Base-by-base conservation (phyloP, 371 early-diverging fungal species). In the Capniomyces stellatus region DNA sequence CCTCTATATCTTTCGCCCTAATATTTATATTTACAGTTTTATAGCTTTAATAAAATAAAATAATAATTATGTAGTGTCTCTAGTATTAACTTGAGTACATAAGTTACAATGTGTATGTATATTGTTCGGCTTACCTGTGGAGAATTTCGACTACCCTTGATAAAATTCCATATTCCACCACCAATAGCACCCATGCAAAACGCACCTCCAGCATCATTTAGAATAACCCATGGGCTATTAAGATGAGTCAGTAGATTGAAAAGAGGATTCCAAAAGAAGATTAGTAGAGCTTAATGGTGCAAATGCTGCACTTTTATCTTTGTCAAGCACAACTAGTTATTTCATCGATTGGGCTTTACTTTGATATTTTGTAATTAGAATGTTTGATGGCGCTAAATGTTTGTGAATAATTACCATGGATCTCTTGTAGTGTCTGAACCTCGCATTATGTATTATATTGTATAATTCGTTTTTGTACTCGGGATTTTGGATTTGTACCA, bases 161-260 rank as follows among this genome's bases (percentile, higher is more conserved):
- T 85, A 55, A 83, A 83, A 70, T 94, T 89, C 92, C 91, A 91
- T 56, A 89, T 75, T 67, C 90, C 82, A 58, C 95, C 93, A 64
- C 94, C 92, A 54, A 96, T 79, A 46, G 89, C 87, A 58, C 98
- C 98, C 89, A 97, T 92, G 62, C 82, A 83, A 66, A 96, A 97
- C 21, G 93, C 96, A 64, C 82, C 87, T 54, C 98, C 98, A 44
- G 86, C 72, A 72, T 97, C 98, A 71, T 90, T 85, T 51, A 97
- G 81, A 64, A 97, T 90, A 47, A 84, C 82, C 83, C 89, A 95
- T 52, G 97, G 97, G 67, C 70, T 66, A 66, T 29, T 47, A 25
- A 42, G 3, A 50, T 13, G n/a, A 10, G n/a, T 4, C 3, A 21
- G 22, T 12, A 6, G 21, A 18, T 3, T 57, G 10, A 4, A 19